Conservation (phyloP, 1,139 yeast genomes). For the Candida sp. region DNA sequence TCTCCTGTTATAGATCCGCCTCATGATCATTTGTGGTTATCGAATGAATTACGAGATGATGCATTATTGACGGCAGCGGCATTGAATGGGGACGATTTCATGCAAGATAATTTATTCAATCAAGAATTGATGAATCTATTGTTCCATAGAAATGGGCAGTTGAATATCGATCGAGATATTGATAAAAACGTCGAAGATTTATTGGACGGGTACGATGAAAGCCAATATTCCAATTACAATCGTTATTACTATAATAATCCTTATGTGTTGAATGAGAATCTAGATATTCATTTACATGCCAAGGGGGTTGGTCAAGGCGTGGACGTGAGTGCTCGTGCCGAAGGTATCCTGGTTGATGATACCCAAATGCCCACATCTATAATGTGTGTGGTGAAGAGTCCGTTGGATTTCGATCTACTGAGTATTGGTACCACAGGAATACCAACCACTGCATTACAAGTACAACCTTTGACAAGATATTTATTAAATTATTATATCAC, state of each 20-base stretch:
- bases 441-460: constrained; percentile 60
- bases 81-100: constrained; percentile 59
- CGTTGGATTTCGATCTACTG: constrained; percentile 38
- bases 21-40: constrained; percentile 55
- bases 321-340: constrained; percentile 33
- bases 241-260: constrained; percentile 44
- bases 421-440: constrained; percentile 34
- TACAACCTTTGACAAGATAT: constrained; percentile 66
- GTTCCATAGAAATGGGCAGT: constrained; percentile 39
- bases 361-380: constrained; percentile 41
- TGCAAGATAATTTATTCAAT: constrained; percentile 24
- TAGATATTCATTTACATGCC: constrained; percentile 46
- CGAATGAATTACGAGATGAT: constrained; percentile 68
- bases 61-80: constrained; percentile 75
- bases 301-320: constrained; percentile 21
- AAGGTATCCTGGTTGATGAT: constrained; percentile 29
- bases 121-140: constrained; percentile 44
- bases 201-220: constrained; percentile 30
- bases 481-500: constrained; percentile 72
- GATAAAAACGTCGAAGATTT: constrained; percentile 17
- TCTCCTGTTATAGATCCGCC: constrained; percentile 9
- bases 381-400: constrained; percentile 47
- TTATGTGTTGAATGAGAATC: constrained; percentile 36
- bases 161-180: not conserved
- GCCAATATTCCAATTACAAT: constrained; percentile 40